phyloP scores from a whole-genome alignment of 148 eudicot species.

The Camellia japonica region DNA sequence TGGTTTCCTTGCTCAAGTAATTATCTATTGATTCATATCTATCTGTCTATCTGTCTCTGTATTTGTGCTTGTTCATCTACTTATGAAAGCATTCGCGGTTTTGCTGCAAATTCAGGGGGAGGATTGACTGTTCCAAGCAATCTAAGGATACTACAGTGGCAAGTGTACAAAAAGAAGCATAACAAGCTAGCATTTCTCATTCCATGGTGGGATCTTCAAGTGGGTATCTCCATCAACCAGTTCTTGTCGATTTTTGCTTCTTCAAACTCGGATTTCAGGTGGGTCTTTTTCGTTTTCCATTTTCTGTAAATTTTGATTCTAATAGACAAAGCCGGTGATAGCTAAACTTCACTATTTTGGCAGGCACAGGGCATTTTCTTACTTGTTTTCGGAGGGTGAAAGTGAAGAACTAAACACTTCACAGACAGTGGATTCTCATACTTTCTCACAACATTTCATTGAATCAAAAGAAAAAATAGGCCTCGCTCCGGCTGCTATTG shows the following conservation, averaged over 20 bases:
- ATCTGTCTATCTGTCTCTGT: background rate
- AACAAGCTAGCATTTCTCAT: slow-evolving; percentile 78
- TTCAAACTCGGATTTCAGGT: slow-evolving; percentile 97
- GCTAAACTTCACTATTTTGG: slow-evolving; percentile 2
- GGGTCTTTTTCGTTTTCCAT: background rate
- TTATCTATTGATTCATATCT: background rate
- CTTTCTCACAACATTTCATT: slow-evolving; percentile 69
- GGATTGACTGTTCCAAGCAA: slow-evolving; percentile 92
- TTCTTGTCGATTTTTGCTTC: slow-evolving; percentile 88
- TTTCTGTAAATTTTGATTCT: background rate
- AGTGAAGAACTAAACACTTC: slow-evolving; percentile 73
- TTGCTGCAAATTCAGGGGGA: slow-evolving; percentile 58
- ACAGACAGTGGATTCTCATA: slow-evolving; percentile 78
- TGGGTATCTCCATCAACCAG: slow-evolving; percentile 91
- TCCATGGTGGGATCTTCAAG: slow-evolving; percentile 99
- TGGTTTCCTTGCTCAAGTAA: slow-evolving; percentile 98
- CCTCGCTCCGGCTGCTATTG: slow-evolving; percentile 89
- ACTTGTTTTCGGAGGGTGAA: slow-evolving; percentile 74
- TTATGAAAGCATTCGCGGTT: background rate
- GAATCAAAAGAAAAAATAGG: slow-evolving; percentile 66
- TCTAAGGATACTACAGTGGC: slow-evolving; percentile 90
- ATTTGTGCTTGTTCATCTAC: background rate
- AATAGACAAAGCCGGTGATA: background rate
- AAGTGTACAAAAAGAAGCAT: slow-evolving; percentile 79
- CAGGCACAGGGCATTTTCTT: slow-evolving; percentile 86